Base-by-base conservation (phyloP, 2,329 filamentous ascomycete species). In the Trichoderma endophyticum region DNA sequence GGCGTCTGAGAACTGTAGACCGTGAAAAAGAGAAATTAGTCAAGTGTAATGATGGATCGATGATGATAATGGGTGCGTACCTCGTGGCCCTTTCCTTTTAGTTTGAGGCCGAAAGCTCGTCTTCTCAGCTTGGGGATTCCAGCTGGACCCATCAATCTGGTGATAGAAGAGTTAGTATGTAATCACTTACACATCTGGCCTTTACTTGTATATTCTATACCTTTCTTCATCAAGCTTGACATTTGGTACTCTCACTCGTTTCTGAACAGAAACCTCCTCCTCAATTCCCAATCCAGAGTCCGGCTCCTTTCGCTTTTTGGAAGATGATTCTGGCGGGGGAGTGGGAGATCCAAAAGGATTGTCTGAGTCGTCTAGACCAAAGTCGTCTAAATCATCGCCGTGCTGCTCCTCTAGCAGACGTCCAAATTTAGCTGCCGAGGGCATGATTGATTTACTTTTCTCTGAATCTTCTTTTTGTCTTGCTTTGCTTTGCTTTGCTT, bases 11-110 rank as follows among this genome's bases (percentile, higher is more conserved):
- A 96, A 98, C 91, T 95, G 69, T 3, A 8, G 5, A 9, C 2
- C 26, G 3, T 3, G 69, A 21, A 61, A 68, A 11, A 28, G 24
- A 18, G 28, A 73, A 21, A 24, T 73, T 18, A 71, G 60, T 18
- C 6, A n/a, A 11, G 24, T 43, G 43, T 5, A 14, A 66, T 6
- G 2, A 26, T 5, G 8, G 26, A 14, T 12, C 3, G 1, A 18
- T 11, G 21, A 26, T 7, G 6, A 15, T 6, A 15, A 34, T 30
- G 18, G 28, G 24, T 43, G 21, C 74, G 21, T 78, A 94, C 93
- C 85, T 99, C 96, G 79, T 98, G 93, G 0, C 95, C 95, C 81
- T 97, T 98, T 64, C 96, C 96, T 80, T 95, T 97, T 76, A 98
- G 90, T 75, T 89, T 93, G 24, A 98, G 83, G 34, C 89, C 87